phyloP scores from a whole-genome alignment of 306 rosid genomes.

The Rosa rugosa region DNA sequence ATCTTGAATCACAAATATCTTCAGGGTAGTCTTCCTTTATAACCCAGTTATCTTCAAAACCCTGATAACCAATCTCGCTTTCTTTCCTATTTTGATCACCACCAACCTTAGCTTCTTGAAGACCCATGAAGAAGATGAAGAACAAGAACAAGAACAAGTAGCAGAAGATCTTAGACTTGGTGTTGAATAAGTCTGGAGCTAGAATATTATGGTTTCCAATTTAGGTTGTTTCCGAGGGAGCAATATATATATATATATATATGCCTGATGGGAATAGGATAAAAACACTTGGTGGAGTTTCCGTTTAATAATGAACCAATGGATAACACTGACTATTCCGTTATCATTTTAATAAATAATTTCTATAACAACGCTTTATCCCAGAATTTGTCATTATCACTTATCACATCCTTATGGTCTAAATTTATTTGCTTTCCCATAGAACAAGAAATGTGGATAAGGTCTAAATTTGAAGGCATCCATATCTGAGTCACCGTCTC shows the following conservation, averaged over 20 bases:
- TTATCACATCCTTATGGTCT: constrained; percentile 51
- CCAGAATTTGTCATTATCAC: constrained; percentile 39
- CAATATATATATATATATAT: constrained; percentile 14
- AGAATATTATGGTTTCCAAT: neutral
- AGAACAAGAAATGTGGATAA: constrained; percentile 62
- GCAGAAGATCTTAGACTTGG: constrained; percentile 10
- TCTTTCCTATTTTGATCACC: constrained; percentile 26
- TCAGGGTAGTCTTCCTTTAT: constrained; percentile 34
- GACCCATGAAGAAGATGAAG: constrained; percentile 14
- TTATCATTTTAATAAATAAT: neutral
- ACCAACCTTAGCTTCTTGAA: constrained; percentile 20
- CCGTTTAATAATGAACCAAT: constrained; percentile 19
- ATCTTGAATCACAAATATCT: constrained; percentile 37
- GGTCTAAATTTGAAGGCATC: constrained; percentile 60
- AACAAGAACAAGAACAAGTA: neutral
- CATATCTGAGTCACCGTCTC: constrained; percentile 51
- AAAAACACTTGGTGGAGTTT: constrained; percentile 14
- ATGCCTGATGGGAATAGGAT: neutral
- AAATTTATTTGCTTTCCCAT: constrained; percentile 40
- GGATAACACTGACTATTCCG: constrained; percentile 41
- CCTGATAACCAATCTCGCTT: constrained; percentile 15
- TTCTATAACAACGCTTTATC: constrained; percentile 15
- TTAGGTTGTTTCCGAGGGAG: constrained; percentile 5
- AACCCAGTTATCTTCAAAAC: constrained; percentile 25
- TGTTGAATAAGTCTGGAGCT: neutral